Evolutionary conservation across 2,329 filamentous ascomycete species (phyloP), one percentile per base, ranked within the genome.

Genomic region (Aspergillus piperis): DNA sequence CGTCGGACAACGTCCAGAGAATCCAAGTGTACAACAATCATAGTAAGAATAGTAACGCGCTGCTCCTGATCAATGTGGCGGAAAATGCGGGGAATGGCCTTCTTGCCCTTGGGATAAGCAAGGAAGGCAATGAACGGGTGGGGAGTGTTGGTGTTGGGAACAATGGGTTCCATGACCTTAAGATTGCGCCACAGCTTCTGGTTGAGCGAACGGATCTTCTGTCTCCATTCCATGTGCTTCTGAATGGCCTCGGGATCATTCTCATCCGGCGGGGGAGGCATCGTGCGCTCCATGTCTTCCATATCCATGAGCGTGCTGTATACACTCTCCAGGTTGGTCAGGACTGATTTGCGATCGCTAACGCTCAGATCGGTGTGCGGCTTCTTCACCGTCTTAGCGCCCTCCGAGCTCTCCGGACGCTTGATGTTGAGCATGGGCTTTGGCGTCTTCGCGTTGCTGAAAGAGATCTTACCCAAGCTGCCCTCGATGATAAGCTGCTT

Each of bases 121-220:
- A 99, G 82, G 75, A 99, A 94, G 50, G 93, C 91, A 68, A 99
- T 97, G 78, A 99, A 99, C 0, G 95, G 95, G 75, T 99, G 95
- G 17, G 85, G 82, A 3, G 81, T 81, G 17, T 88, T 83, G 3
- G 90, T 86, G 55, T 89, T 91, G 49, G 82, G 84, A 27, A 86
- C 89, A 67, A 97, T 95, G 1, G 92, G 93, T 73, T 96, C 94
- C 78, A 96, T 91, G 53, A 99, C 91, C 80, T 96, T 96, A 54
- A 97, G 84, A 60, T 90, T 87, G 44, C 85, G 81, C 95, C 95
- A 99, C 11, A 99, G 83, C 73, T 89, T 87, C 52, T 86, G 82
- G 69, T 94, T 96, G 61, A 96, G 83, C n/a, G 82, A 76, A 63
- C 88, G 83, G 41, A 89, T 84, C 67, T 84, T 86, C 62, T 88